Percentiles rank a stretch among this genome's conserved stretches.
Conservation (phyloP, 2,329 filamentous ascomycete species). For the Aspergillus sclerotialis region DNA sequence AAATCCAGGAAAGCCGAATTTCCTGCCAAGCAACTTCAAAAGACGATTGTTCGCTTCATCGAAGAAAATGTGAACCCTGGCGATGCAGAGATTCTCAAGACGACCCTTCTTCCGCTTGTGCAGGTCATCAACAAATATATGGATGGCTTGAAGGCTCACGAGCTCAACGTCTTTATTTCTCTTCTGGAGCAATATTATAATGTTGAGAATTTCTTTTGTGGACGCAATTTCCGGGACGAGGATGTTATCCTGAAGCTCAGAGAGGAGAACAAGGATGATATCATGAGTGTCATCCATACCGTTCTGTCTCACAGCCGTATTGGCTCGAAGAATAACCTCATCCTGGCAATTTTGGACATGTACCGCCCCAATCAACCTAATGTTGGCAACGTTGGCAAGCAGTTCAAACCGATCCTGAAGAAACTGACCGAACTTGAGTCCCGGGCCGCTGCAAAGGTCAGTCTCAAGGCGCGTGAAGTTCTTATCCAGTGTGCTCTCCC, state of each 20-base stretch:
- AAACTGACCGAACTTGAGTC: constrained; percentile 88
- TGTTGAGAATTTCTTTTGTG: constrained; percentile 82
- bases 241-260: constrained; percentile 88
- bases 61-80: constrained; percentile 71
- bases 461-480: constrained; percentile 92
- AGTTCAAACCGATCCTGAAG: constrained; percentile 74
- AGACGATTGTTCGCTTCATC: constrained; percentile 79
- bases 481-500: constrained; percentile 96
- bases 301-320: constrained; percentile 93
- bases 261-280: constrained; percentile 93
- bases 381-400: constrained; percentile 78
- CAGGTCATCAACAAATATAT: constrained; percentile 72
- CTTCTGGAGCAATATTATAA: constrained; percentile 76
- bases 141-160: constrained; percentile 85
- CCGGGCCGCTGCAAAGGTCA: constrained; percentile 83
- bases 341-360: constrained; percentile 84
- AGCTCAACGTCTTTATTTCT: constrained; percentile 72
- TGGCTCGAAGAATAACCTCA: constrained; percentile 85
- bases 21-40: constrained; percentile 78
- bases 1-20: constrained; percentile 76
- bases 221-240: constrained; percentile 78
- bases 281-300: constrained; percentile 73
- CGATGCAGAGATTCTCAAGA: constrained; percentile 67
- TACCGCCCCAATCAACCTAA: constrained; percentile 93
- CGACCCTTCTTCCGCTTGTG: constrained; percentile 66